Evolutionary conservation across 108 stramenopile species (phyloP).

Genomic region (Skeletonema costatum): DNA sequence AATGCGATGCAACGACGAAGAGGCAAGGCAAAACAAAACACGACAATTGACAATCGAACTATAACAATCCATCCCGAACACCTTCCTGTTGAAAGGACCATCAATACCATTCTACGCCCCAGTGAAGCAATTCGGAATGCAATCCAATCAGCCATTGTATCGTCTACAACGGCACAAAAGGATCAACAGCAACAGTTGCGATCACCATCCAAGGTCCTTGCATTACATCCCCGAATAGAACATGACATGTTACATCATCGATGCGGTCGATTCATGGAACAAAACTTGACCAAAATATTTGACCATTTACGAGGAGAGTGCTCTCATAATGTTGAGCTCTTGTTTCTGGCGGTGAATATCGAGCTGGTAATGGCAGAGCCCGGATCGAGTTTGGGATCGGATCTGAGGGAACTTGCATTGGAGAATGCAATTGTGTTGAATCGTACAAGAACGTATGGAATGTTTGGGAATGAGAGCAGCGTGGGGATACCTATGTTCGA

Average conservation of each 20-base stretch:
- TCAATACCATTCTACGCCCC: constrained; percentile 25
- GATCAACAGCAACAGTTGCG: neutral
- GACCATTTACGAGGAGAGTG: constrained; percentile 27
- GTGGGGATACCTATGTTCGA: constrained; percentile 55
- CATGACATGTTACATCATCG: constrained; percentile 69
- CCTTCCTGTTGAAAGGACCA: constrained; percentile 19
- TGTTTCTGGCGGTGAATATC: constrained; percentile 37
- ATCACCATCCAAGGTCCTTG: neutral
- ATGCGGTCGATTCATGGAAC: constrained; percentile 62
- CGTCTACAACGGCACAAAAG: neutral
- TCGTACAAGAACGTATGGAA: constrained; percentile 16
- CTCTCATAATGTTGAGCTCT: constrained; percentile 7
- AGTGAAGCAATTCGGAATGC: constrained; percentile 18
- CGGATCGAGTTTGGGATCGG: constrained; percentile 5
- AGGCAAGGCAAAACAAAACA: neutral
- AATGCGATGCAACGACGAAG: constrained; percentile 6
- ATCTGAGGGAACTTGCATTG: constrained; percentile 23
- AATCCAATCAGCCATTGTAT: constrained; percentile 2
- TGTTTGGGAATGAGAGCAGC: constrained; percentile 6
- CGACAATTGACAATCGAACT: neutral
- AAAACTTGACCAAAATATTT: constrained; percentile 65
- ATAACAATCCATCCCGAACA: constrained; percentile 15
- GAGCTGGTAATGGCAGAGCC: constrained; percentile 11
- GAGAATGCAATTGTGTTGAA: constrained; percentile 53
- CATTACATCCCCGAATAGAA: constrained; percentile 79